Evolutionary conservation across 257 asterid genomes (phyloP), one percentile per base, ranked within the genome.

Genomic region (Solanum paucissectum): DNA sequence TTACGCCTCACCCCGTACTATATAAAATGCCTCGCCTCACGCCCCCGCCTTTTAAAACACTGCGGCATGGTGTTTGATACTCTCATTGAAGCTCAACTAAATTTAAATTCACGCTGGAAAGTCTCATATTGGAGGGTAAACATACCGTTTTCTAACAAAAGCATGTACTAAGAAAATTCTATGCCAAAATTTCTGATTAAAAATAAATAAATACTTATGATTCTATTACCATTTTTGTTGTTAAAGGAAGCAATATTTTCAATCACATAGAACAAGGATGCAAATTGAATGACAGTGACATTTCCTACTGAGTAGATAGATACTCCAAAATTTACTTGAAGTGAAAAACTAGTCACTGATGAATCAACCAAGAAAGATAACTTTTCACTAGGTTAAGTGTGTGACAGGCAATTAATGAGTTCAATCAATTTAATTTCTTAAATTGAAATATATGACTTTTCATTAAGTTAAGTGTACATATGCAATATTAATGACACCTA

Each of bases 351-450:
- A 34, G 40, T 83, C 86, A 88, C 23, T 36, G 44, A 37, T 49
- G 88, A 91, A 86, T 83, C 89, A 40, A 83, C 74, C 52, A 33
- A 12, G 44, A 12, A 55, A 14, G 21, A 77, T 27, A 29, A 13
- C 71, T 38, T n/a, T 42, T 62, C 52, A 60, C 5, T 14, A 40
- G 72, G 62, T 23, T 52, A 25, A 68, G 81, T 77, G 84, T 58
- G 18, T 40, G 33, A 74, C 34, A 55, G 55, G 66, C 86, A 81
- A 81, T 88, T 60, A 90, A 87, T 69, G 72, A 71, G 79, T 62
- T 64, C 52, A 77, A 85, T 86, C 87, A 71, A 86, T 89, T 89
- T 49, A 82, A 49, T 88, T 55, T 55, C n/a, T 44, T 55, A 55
- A 55, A 55, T 18, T 55, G 6, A 34, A 9, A 34, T 12, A 34